A percentile compares a stretch with the other conserved stretches of the same genome.
These are phyloP conservation scores for Apiotrichum sp. DNA, from an alignment of 1,284 basidiomycete species.

Conservation along the genomic window DNA sequence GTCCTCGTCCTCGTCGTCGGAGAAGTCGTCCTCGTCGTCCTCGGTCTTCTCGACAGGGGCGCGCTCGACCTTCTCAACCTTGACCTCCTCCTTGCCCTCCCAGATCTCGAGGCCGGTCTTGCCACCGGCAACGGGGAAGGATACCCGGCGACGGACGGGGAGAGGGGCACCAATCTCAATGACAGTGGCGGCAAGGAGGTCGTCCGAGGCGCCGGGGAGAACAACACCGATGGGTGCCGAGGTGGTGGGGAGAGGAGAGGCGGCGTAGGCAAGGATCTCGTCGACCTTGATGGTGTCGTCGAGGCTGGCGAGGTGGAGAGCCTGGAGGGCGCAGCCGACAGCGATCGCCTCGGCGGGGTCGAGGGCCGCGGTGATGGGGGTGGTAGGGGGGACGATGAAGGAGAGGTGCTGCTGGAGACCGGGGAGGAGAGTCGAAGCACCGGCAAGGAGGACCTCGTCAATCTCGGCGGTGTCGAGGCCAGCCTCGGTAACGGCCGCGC, in stretches of 20 bases:
- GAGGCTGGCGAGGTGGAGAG: slow-evolving; percentile 59
- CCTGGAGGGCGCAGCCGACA: slow-evolving; percentile 82
- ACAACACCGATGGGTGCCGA: slow-evolving; percentile 71
- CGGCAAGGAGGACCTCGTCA: slow-evolving; percentile 86
- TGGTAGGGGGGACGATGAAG: slow-evolving; percentile 63
- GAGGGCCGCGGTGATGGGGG: slow-evolving; percentile 53
- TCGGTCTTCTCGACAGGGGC: slow-evolving; percentile 41
- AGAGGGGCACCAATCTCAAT: slow-evolving; percentile 69
- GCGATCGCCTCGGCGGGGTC: slow-evolving; percentile 89
- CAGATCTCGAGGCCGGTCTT: slow-evolving; percentile 73
- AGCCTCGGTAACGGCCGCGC: slow-evolving; percentile 58
- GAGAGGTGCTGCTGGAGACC: slow-evolving; percentile 72
- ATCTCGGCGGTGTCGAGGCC: slow-evolving; percentile 70
- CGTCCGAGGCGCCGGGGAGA: slow-evolving; percentile 59
- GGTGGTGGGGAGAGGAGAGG: slow-evolving; percentile 54
- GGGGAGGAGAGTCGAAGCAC: slow-evolving; percentile 78
- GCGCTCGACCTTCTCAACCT: slow-evolving; percentile 58
- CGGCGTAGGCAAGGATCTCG: slow-evolving; percentile 52
- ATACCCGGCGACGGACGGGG: slow-evolving; percentile 65
- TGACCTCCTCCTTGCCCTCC: slow-evolving; percentile 76
- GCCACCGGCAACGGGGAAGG: slow-evolving; percentile 61
- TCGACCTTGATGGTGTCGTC: slow-evolving; percentile 47
- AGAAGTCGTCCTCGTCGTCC: slow-evolving; percentile 31
- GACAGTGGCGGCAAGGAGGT: slow-evolving; percentile 53
- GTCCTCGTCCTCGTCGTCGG: slow-evolving; percentile 54